These are phyloP conservation scores for Didymella keratinophila DNA, from an alignment of 2,329 filamentous ascomycete species.

Conservation along the genomic window DNA sequence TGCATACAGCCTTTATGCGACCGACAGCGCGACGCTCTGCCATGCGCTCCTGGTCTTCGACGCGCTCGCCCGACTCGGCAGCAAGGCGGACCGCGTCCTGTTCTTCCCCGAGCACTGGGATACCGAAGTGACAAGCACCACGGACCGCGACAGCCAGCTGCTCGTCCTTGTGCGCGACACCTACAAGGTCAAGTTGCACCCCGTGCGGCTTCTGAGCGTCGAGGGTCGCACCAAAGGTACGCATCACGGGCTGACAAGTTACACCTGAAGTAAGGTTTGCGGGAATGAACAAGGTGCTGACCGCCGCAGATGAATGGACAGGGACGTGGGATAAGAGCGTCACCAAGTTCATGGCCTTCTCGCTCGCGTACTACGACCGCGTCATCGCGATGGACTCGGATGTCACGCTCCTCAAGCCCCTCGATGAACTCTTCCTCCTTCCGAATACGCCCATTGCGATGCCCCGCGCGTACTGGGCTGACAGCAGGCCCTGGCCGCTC, in stretches of 20 bases:
- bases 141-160: slow-evolving; percentile 55
- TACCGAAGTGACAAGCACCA: slow-evolving; percentile 34
- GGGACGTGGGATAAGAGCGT: slow-evolving; percentile 69
- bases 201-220: slow-evolving; percentile 54
- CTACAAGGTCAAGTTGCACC: slow-evolving; percentile 60
- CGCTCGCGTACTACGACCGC: slow-evolving; percentile 68
- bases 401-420: slow-evolving; percentile 65
- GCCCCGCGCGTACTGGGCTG: slow-evolving; percentile 75
- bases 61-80: slow-evolving; percentile 52
- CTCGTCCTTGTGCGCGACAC: slow-evolving; percentile 57
- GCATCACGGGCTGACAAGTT: slow-evolving; percentile 2
- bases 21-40: slow-evolving; percentile 53
- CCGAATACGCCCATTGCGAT: slow-evolving; percentile 69
- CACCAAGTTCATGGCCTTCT: slow-evolving; percentile 74
- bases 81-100: slow-evolving; percentile 56
- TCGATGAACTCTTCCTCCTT: slow-evolving; percentile 76
- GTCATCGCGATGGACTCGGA: slow-evolving; percentile 70
- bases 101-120: slow-evolving; percentile 55
- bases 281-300: slow-evolving; percentile 23
- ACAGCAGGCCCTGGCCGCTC: slow-evolving; percentile 61
- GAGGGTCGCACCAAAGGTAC: slow-evolving; percentile 46
- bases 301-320: slow-evolving; percentile 43
- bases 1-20: slow-evolving; percentile 56
- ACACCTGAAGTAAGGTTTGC: slow-evolving; percentile 7
- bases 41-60: slow-evolving; percentile 57